Evolutionary conservation across 2,329 filamentous ascomycete genomes (phyloP).

Genomic region (Botryotinia narcissicola): DNA sequence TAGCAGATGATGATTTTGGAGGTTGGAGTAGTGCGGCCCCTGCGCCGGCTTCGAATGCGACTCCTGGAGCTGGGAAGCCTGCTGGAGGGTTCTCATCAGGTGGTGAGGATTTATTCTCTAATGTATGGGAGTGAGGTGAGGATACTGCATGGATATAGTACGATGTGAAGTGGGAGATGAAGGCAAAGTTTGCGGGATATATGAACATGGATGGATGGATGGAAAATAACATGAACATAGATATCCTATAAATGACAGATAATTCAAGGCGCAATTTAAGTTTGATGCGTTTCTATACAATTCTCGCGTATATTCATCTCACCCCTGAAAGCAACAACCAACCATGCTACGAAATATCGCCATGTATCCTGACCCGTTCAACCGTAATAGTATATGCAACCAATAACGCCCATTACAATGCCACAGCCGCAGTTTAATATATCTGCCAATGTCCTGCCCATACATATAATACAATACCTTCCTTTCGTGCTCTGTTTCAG

Average conservation of each 20-base stretch:
- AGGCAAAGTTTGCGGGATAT: background rate
- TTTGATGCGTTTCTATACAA: constrained; percentile 4
- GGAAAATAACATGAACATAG: constrained; percentile 20
- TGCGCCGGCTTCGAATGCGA: constrained; percentile 53
- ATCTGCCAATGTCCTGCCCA: constrained; percentile 20
- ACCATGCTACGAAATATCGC: background rate
- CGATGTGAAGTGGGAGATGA: background rate
- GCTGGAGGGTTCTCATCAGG: constrained; percentile 37
- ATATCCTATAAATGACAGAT: constrained; percentile 19
- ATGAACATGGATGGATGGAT: constrained; percentile 1
- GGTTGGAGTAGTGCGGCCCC: constrained; percentile 81
- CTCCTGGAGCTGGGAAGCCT: constrained; percentile 51
- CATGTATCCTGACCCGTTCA: background rate
- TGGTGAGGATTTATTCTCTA: constrained; percentile 87
- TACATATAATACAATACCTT: constrained; percentile 29
- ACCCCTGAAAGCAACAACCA: background rate
- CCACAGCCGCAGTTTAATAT: constrained; percentile 25
- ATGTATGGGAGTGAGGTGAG: constrained; percentile 82
- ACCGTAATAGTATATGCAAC: background rate
- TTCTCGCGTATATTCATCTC: background rate
- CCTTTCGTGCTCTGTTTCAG: background rate
- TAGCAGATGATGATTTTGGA: constrained; percentile 92
- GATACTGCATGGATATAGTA: background rate
- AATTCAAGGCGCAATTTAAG: background rate
- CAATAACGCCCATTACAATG: constrained; percentile 38